A percentile compares a stretch with the other conserved stretches of the same genome.
Conservation (phyloP, 176 grass and related monocot species). For the bread wheat (Triticum aestivum) region IWGSC_CS_RefSeq_v2.1 NC_057796.1:106641625-106642124, state of each 20-base stretch:
- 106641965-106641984: conserved; percentile 4
- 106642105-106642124: conserved; percentile 19
- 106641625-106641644: too few relatives aligned
- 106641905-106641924: background rate
- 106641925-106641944: background rate
- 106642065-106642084: conserved; percentile 21
- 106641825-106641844: conserved; percentile 2
- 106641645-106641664: too few relatives aligned
- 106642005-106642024: background rate
- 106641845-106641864: background rate
- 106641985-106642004: conserved; percentile 12
- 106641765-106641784: conserved; percentile 36
- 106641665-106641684: background rate
- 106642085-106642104: background rate
- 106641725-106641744: conserved; percentile 29
- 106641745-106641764: conserved; percentile 35
- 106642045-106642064: conserved; percentile 25
- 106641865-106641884: background rate
- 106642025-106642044: background rate
- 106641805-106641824: background rate
- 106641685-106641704: conserved; percentile 30
- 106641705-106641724: conserved; percentile 26
- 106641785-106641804: background rate
- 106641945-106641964: background rate
- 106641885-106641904: background rate